phyloP scores from a whole-genome alignment of 1,139 yeast species.

The Saccharomyces pastorianus region DNA sequence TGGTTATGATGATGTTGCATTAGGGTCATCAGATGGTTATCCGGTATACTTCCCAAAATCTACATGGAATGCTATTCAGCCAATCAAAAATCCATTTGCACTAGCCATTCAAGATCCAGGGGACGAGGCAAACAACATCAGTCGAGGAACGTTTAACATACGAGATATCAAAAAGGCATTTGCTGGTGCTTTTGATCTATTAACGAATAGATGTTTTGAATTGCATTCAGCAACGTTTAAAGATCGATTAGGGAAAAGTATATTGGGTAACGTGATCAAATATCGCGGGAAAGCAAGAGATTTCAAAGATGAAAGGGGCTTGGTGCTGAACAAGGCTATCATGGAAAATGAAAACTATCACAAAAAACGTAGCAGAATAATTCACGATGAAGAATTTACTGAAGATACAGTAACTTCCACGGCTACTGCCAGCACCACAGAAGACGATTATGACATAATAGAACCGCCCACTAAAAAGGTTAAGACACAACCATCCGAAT shows the following conservation, averaged over 20 bases:
- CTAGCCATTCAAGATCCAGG: slow-evolving; percentile 88
- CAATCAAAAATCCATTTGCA: slow-evolving; percentile 47
- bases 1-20: slow-evolving; percentile 72
- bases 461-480: slow-evolving; percentile 18
- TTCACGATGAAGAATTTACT: slow-evolving; percentile 18
- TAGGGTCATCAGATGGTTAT: slow-evolving; percentile 50
- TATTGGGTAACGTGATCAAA: slow-evolving; percentile 75
- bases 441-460: slow-evolving; percentile 16
- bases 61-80: slow-evolving; percentile 45
- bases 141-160: slow-evolving; percentile 78
- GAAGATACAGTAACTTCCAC: slow-evolving; percentile 16
- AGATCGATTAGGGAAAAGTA: slow-evolving; percentile 64
- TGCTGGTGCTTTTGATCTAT: slow-evolving; percentile 81
- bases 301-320: slow-evolving; percentile 65
- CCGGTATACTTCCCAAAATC: slow-evolving; percentile 53
- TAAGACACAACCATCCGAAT: background rate
- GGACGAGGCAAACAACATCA: slow-evolving; percentile 72
- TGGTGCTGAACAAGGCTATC: slow-evolving; percentile 56
- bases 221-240: slow-evolving; percentile 51
- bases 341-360: slow-evolving; percentile 31
- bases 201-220: slow-evolving; percentile 65
- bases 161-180: slow-evolving; percentile 80
- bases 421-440: slow-evolving; percentile 8
- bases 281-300: slow-evolving; percentile 72
- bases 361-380: slow-evolving; percentile 26